Base-by-base conservation (phyloP, 2,329 filamentous ascomycete species). In the Colletotrichum trifolii region DNA sequence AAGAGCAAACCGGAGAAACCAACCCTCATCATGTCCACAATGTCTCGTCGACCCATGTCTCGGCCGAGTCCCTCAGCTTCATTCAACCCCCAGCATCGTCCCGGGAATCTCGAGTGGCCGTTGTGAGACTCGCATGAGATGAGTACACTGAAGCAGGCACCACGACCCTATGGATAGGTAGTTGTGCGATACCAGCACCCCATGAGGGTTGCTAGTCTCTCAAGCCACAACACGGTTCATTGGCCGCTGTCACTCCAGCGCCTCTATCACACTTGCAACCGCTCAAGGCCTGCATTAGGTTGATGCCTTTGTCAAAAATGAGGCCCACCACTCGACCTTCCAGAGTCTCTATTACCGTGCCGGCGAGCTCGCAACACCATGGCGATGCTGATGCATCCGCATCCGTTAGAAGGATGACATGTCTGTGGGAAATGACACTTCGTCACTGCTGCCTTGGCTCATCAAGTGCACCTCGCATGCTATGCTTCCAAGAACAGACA, bases 251-350 rank as follows among this genome's bases (percentile, higher is more conserved):
- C 35, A 49, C 49, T 34, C 35, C 36, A 36, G 50, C 38, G 43
- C 49, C 43, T 56, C 46, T 15, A 49, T 54, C 59, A 48, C 59
- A 50, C 55, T 40, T 43, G 17, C 53, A 57, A 38, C 53, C 53
- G 43, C 56, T 42, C 34, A 38, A 46, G 25, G 17, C 42, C 54
- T 48, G 59, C 42, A 63, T 50, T 66, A 53, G 52, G 54, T 53
- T 42, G 15, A 47, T 57, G 63, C 17, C 49, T 25, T 40, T 54
- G 49, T 38, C 46, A 62, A 63, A 40, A 48, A 34, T 8, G 13
- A 25, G 25, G 25, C 25, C 25, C 25, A 5, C 25, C 55, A 36
- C 17, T 33, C 33, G 8, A 43, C n/a, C 47, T 34, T 62, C 33
- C 35, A 47, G 45, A 42, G 13, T 43, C 35, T 65, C 50, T 25